A percentile compares a stretch with the other conserved stretches of the same genome.
These are phyloP conservation scores for Backusella mclennaniae DNA, from an alignment of 192 early-diverging fungal genomes.

Conservation along the genomic window DNA sequence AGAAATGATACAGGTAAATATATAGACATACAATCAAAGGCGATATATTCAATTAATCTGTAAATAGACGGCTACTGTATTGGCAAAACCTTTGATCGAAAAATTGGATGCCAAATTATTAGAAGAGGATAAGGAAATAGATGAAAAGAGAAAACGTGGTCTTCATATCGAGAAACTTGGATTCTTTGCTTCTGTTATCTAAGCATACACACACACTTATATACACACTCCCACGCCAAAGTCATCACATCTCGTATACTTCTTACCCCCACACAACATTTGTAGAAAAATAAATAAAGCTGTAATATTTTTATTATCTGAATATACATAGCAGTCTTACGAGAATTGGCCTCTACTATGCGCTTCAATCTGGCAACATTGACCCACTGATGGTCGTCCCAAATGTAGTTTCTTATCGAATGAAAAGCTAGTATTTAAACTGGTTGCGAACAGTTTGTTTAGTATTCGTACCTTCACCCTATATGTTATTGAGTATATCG, in stretches of 20 bases:
- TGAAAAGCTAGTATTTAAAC: too few relatives aligned
- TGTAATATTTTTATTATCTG: too few relatives aligned
- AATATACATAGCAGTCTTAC: too few relatives aligned
- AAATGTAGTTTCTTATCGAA: too few relatives aligned
- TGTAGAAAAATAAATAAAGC: neutral
- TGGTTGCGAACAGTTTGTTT: too few relatives aligned
- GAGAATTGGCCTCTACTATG: too few relatives aligned
- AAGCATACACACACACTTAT: neutral
- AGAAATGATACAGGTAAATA: slow-evolving; percentile 80
- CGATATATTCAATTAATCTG: neutral
- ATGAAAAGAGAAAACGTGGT: slow-evolving; percentile 41
- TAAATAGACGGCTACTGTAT: slow-evolving; percentile 41
- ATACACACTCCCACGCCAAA: neutral
- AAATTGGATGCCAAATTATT: slow-evolving; percentile 46
- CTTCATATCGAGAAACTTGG: slow-evolving; percentile 52
- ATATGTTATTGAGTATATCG: too few relatives aligned
- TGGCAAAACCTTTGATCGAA: slow-evolving; percentile 48
- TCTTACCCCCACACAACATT: neutral
- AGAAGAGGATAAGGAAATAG: slow-evolving; percentile 44
- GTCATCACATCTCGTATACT: neutral
- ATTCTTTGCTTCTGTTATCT: slow-evolving; percentile 52
- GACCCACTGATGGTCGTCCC: too few relatives aligned
- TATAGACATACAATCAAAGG: neutral
- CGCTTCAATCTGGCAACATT: too few relatives aligned
- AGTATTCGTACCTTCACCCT: too few relatives aligned